Base-by-base conservation (phyloP, 345 rosid species). In the Pelargonium nanum region DNA sequence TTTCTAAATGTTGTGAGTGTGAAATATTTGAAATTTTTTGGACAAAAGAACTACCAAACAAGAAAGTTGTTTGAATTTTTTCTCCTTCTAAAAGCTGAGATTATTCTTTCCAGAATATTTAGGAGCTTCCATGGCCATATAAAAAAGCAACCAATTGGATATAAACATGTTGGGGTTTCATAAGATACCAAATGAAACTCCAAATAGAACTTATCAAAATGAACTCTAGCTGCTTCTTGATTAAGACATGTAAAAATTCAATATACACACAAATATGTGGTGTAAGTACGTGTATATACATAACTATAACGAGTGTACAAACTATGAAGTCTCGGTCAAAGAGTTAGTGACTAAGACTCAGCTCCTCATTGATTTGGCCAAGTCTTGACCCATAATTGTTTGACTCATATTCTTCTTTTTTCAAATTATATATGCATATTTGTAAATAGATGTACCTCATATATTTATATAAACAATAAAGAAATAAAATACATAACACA, bases 1-100 rank as follows among this genome's bases (percentile, higher is more conserved):
- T 50, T 45, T 12, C 58, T 16, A 69, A 74, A 64, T 50, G 55
- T 30, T 53, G 21, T 48, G 69, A 70, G 48, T 34, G 44, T 45
- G 65, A 72, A 52, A 65, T 66, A 5, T 30, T n/a, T 55, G 26
- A 21, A 53, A 51, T n/a, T 51, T 2, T 19, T 26, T 32, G 34
- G 61, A 20, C 17, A 22, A 58, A 40, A 6, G 3, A 7, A n/a
- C 2, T 40, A 15, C 15, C 48, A 40, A 12, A 10, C n/a, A n/a
- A n/a, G n/a, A n/a, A n/a, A n/a, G n/a, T n/a, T n/a, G n/a, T n/a
- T n/a, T n/a, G n/a, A n/a, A n/a, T n/a, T n/a, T n/a, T n/a, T n/a
- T n/a, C n/a, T n/a, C n/a, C n/a, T n/a, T n/a, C n/a, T n/a, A n/a
- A n/a, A n/a, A n/a, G n/a, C n/a, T n/a, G n/a, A n/a, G 32, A 28